Conservation (phyloP, 1,284 basidiomycete species). For the Apiotrichum domesticum region DNA sequence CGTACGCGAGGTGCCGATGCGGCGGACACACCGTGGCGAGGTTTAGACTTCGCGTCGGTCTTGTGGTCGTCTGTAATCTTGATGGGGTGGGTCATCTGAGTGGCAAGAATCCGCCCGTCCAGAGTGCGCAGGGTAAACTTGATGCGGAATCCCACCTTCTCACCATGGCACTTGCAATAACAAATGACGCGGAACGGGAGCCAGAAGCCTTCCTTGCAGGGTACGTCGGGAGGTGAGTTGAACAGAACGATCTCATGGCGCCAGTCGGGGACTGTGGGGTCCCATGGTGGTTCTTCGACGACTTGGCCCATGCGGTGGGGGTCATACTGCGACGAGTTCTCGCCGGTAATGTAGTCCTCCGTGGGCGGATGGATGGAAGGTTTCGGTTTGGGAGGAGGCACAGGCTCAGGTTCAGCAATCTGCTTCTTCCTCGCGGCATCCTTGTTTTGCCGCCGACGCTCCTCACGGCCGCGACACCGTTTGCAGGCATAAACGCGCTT, state of each 20-base stretch:
- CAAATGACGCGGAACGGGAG: conserved; percentile 95
- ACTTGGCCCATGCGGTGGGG: conserved; percentile 31
- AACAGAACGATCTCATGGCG: conserved; percentile 77
- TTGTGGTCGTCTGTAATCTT: conserved; percentile 99
- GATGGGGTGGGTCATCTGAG: conserved; percentile 80
- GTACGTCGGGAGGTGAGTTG: conserved; percentile 87
- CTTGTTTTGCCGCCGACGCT: conserved; percentile 47
- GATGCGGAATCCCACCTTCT: conserved; percentile 91
- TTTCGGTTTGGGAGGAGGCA: conserved; percentile 11
- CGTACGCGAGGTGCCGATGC: conserved; percentile 22
- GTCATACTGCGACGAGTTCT: conserved; percentile 39
- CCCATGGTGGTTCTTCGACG: conserved; percentile 41
- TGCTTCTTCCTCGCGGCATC: conserved; percentile 38
- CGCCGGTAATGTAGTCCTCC: conserved; percentile 36
- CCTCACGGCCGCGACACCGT: conserved; percentile 77
- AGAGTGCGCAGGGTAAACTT: conserved; percentile 82
- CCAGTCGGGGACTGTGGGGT: conserved; percentile 37
- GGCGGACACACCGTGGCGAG: conserved; percentile 19
- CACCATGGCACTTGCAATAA: conserved; percentile 97
- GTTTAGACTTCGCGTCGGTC: conserved; percentile 53
- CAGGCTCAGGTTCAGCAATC: conserved; percentile 26
- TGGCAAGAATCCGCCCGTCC: conserved; percentile 72
- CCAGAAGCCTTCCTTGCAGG: conserved; percentile 74
- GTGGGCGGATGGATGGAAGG: conserved; percentile 22
- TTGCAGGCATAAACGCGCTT: conserved; percentile 66